phyloP scores from a whole-genome alignment of 2,329 filamentous ascomycete species.

The Hymenoscyphus repandus region DNA sequence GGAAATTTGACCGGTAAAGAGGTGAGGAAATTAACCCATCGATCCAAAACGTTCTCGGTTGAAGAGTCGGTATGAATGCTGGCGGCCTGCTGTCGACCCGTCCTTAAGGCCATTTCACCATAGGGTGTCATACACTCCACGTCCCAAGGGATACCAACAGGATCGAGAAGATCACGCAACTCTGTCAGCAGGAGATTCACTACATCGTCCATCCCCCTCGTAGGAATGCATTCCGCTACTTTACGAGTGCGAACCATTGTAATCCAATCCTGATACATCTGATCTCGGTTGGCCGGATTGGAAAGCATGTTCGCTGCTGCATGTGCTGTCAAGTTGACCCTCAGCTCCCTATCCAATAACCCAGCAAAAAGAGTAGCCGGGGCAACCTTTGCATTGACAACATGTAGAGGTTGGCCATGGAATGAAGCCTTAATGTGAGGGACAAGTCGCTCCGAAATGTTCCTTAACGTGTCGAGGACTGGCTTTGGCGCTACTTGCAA shows the following conservation, averaged over 20 bases:
- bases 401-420: slow-evolving; percentile 76
- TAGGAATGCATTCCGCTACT: slow-evolving; percentile 58
- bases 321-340: slow-evolving; percentile 90
- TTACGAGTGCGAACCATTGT: slow-evolving; percentile 58
- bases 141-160: slow-evolving; percentile 60
- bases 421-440: slow-evolving; percentile 80
- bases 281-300: slow-evolving; percentile 80
- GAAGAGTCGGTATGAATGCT: slow-evolving; percentile 36
- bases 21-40: slow-evolving; percentile 69
- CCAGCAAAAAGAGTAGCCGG: slow-evolving; percentile 86
- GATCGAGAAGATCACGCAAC: slow-evolving; percentile 65
- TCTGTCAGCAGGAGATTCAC: slow-evolving; percentile 59
- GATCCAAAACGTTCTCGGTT: slow-evolving; percentile 66
- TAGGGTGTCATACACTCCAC: slow-evolving; percentile 57
- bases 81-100: slow-evolving; percentile 37
- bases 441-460: slow-evolving; percentile 77
- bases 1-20: slow-evolving; percentile 67
- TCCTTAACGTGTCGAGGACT: slow-evolving; percentile 80
- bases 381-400: slow-evolving; percentile 79
- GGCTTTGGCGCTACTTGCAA: slow-evolving; percentile 86
- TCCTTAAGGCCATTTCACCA: slow-evolving; percentile 48
- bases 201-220: slow-evolving; percentile 60
- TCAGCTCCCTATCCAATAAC: slow-evolving; percentile 77
- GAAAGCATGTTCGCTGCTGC: slow-evolving; percentile 90
- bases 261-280: slow-evolving; percentile 94